Conservation (phyloP, 352 stramenopile species). For the Pythium guiyangense region DNA sequence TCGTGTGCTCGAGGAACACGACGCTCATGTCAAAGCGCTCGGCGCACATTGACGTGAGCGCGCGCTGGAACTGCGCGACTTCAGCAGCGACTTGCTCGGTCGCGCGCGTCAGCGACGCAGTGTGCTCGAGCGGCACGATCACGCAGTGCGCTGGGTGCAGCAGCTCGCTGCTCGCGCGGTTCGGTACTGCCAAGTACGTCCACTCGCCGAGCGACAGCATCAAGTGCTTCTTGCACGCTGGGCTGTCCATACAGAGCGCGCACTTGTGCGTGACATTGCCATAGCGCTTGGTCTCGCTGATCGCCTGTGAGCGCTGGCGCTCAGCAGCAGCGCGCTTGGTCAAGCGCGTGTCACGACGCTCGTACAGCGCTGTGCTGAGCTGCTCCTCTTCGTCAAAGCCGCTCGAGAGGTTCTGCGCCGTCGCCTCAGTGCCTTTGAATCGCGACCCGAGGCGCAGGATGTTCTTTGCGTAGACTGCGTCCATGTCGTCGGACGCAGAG, state of each 20-base stretch:
- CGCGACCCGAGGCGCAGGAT: conserved; percentile 68
- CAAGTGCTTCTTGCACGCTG: conserved; percentile 74
- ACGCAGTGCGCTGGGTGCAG: conserved; percentile 65
- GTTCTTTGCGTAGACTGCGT: conserved; percentile 59
- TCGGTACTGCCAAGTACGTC: conserved; percentile 68
- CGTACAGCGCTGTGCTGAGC: conserved; percentile 62
- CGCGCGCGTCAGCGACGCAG: conserved; percentile 42
- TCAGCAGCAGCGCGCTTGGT: conserved; percentile 56
- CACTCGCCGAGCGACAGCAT: conserved; percentile 76
- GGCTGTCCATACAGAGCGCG: conserved; percentile 59
- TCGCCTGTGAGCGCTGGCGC: conserved; percentile 38
- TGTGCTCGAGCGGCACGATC: conserved; percentile 75
- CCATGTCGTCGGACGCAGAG: conserved; percentile 58
- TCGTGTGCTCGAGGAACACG: conserved; percentile 80
- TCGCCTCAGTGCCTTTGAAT: conserved; percentile 70
- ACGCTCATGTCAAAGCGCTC: conserved; percentile 50
- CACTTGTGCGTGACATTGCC: conserved; percentile 67
- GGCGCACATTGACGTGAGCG: conserved; percentile 52
- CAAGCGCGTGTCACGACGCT: conserved; percentile 36
- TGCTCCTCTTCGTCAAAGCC: conserved; percentile 84
- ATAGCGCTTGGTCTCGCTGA: conserved; percentile 65
- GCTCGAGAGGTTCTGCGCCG: conserved; percentile 55
- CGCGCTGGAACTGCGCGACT: conserved; percentile 58
- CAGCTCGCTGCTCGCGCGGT: conserved; percentile 22
- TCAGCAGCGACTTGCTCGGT: conserved; percentile 67